phyloP scores from a whole-genome alignment of 1,139 yeast species.

The Saccharomyces hybrid region DNA sequence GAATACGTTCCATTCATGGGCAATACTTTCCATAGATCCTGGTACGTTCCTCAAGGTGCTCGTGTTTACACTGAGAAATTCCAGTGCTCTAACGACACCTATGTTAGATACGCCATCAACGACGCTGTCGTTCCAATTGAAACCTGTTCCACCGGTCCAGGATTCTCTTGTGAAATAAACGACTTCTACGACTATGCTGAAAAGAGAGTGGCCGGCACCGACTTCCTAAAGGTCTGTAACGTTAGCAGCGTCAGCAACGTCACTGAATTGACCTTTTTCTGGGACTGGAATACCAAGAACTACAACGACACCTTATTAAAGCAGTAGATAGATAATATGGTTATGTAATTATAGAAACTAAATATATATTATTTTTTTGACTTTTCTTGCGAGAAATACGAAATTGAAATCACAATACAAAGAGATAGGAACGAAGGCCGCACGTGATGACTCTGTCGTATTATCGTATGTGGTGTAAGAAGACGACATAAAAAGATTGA shows the following conservation, averaged over 20 bases:
- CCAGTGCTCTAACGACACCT: constrained; percentile 32
- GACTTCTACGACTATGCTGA: constrained; percentile 35
- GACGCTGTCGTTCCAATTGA: constrained; percentile 55
- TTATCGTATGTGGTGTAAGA: too few relatives aligned
- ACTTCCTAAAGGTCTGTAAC: constrained; percentile 34
- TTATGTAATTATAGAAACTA: neutral
- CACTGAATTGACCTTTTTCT: constrained; percentile 23
- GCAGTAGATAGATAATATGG: neutral
- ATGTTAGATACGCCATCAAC: constrained; percentile 47
- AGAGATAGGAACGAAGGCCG: neutral
- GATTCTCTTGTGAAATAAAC: constrained; percentile 46
- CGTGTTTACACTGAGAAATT: constrained; percentile 46
- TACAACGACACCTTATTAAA: constrained; percentile 12
- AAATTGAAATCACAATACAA: neutral
- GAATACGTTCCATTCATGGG: constrained; percentile 38
- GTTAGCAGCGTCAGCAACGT: constrained; percentile 15
- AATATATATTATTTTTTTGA: too few relatives aligned
- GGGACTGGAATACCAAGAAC: constrained; percentile 23
- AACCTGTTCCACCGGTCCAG: constrained; percentile 50
- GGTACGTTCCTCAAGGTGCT: constrained; percentile 48
- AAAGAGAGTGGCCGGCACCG: constrained; percentile 31
- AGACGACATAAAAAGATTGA: too few relatives aligned
- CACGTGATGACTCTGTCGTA: too few relatives aligned
- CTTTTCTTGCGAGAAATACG: neutral
- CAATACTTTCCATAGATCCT: constrained; percentile 15